Base-by-base conservation (phyloP, 768 basidiomycete genomes). In the Suillus americanus region DNA sequence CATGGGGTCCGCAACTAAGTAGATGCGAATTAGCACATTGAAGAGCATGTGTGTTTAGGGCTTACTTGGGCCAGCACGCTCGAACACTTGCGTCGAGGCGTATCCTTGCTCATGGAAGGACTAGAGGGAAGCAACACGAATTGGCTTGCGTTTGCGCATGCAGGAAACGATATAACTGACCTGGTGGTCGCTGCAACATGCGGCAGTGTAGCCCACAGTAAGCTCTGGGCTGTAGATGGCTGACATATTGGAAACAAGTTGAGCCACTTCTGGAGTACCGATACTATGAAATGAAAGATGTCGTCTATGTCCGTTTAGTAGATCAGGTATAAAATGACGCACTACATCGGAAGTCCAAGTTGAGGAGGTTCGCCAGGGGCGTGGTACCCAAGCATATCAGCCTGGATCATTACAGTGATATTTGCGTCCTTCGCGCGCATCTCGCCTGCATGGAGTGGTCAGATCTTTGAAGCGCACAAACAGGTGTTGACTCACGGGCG, bases 131-230 rank as follows among this genome's bases (percentile, higher is more conserved):
- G 69, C 66, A 55, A 9, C 7, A 60, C 40, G 50, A 54, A 33
- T 62, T 50, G 14, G 56, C 51, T 9, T 25, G 28, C 13, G n/a
- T 35, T 5, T 23, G 4, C 28, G 30, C 23, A 33, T 30, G n/a
- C 38, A 38, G 9, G 41, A 60, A 12, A 46, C 25, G 3, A 48
- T 37, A 20, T 40, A 6, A 67, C 76, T 61, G 71, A 86, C 89
- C 82, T 94, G 92, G 72, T 97, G 93, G 70, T 96, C 95, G 69
- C 93, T 95, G 79, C 95, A 97, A 77, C 95, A 97, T 33, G 86
- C 93, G 79, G 86, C 69, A 0, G 90, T 88, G 64, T 80, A 83
- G 33, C 91, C 92, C 43, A 94, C 87, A 1, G 73, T 82, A 30
- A 94, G 79, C 73, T 94, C 91, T 8, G 91, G 92, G 67, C 89